A percentile compares a stretch with the other conserved stretches of the same genome.
Conservation (phyloP, 2,329 filamentous ascomycete species). For the Ilyonectria sp. region DNA sequence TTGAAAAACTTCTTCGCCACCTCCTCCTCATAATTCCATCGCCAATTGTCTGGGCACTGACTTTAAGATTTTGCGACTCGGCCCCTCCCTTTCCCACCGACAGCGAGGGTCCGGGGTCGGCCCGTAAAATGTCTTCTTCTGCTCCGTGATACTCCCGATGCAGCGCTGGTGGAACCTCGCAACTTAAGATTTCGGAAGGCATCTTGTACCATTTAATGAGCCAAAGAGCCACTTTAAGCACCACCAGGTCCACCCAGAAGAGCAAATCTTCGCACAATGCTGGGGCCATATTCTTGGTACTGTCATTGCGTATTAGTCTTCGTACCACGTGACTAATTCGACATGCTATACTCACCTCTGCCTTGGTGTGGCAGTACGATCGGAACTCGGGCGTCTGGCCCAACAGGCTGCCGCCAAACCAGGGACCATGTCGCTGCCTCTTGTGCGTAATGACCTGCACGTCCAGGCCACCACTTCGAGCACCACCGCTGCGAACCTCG, state of each 20-base stretch:
- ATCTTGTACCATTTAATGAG: slow-evolving; percentile 31
- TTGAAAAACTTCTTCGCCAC: slow-evolving; percentile 20
- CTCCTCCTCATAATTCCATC: slow-evolving; percentile 12
- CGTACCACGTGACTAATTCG: background rate
- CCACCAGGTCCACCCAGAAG: slow-evolving; percentile 92
- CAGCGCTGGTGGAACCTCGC: slow-evolving; percentile 2
- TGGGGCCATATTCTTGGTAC: slow-evolving; percentile 96
- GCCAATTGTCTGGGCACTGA: slow-evolving; percentile 12
- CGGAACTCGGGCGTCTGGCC: slow-evolving; percentile 98
- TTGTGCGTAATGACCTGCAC: slow-evolving; percentile 99
- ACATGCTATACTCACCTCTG: slow-evolving; percentile 65
- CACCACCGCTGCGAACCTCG: slow-evolving; percentile 91
- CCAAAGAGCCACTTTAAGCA: slow-evolving; percentile 63
- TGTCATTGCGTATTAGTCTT: slow-evolving; percentile 54
- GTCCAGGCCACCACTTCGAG: slow-evolving; percentile 93
- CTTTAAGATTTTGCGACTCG: slow-evolving; percentile 17
- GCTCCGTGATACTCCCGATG: slow-evolving; percentile 8
- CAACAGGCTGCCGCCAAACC: slow-evolving; percentile 97
- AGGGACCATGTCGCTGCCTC: slow-evolving; percentile 95
- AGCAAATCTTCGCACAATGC: slow-evolving; percentile 95
- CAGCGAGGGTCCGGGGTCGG: slow-evolving; percentile 11
- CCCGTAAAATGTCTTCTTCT: slow-evolving; percentile 16
- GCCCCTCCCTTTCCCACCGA: slow-evolving; percentile 9
- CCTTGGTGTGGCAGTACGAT: slow-evolving; percentile 98
- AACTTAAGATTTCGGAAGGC: slow-evolving; percentile 21